These are phyloP conservation scores for Pestalotiopsis sp. DNA, from an alignment of 2,329 filamentous ascomycete genomes.

Conservation along the genomic window DNA sequence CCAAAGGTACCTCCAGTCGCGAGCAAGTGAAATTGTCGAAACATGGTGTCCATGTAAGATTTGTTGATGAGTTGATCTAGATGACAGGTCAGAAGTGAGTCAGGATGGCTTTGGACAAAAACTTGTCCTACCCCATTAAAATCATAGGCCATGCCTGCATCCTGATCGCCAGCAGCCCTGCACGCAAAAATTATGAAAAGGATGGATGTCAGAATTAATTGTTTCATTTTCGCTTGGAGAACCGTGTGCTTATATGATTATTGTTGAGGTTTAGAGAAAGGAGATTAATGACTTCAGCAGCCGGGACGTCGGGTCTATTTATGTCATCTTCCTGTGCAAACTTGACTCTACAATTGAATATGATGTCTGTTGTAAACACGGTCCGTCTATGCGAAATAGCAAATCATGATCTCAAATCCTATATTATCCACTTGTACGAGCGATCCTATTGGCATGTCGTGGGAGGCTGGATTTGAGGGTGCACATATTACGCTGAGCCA, in stretches of 20 bases:
- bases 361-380: background rate
- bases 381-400: background rate
- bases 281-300: background rate
- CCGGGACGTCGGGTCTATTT: background rate
- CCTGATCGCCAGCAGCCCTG: constrained; percentile 19
- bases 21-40: constrained; percentile 33
- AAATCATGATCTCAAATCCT: background rate
- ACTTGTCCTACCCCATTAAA: constrained; percentile 22
- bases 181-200: constrained; percentile 24
- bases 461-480: background rate
- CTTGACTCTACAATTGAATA: background rate
- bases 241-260: background rate
- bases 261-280: constrained; percentile 12
- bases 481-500: background rate
- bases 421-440: background rate
- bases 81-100: constrained; percentile 11
- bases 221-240: constrained; percentile 13
- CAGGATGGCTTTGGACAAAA: background rate
- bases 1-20: constrained; percentile 31
- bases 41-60: constrained; percentile 34
- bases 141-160: constrained; percentile 23
- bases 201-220: constrained; percentile 16
- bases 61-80: constrained; percentile 32
- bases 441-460: background rate
- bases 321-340: background rate